Conservation (phyloP, 2,329 filamentous ascomycete genomes). For the Fusarium cyanostomum region DNA sequence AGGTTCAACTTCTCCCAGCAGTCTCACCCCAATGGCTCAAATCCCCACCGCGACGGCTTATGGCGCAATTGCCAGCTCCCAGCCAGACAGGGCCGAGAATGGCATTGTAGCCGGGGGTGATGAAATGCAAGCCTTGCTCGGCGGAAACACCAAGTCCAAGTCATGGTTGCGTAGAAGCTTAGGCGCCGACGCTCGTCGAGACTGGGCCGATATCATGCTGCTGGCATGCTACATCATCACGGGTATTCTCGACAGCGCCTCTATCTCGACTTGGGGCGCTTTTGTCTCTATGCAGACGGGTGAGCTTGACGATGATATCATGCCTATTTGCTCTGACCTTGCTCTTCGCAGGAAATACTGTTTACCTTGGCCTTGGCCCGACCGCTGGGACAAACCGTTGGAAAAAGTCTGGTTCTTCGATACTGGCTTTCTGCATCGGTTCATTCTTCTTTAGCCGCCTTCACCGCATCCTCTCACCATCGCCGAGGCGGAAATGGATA, state of each 20-base stretch:
- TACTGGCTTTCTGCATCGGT: conserved; percentile 75
- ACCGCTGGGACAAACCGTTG: conserved; percentile 60
- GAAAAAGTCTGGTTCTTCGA: conserved; percentile 66
- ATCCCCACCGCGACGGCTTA: conserved; percentile 19
- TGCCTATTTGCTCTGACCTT: fast-evolving
- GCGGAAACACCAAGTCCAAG: conserved; percentile 20
- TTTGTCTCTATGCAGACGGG: conserved; percentile 89
- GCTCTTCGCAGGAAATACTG: conserved; percentile 69
- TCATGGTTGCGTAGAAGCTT: conserved; percentile 35
- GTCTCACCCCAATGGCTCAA: conserved; percentile 20
- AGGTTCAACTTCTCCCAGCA: too few species aligned
- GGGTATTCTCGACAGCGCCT: conserved; percentile 78
- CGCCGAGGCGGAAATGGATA: conserved; percentile 70
- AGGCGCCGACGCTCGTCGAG: conserved; percentile 50
- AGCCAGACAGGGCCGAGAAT: conserved; percentile 10
- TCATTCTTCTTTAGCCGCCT: conserved; percentile 76
- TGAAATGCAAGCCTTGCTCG: conserved; percentile 30
- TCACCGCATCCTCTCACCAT: conserved; percentile 63
- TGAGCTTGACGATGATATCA: conserved; percentile 43
- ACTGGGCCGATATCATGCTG: conserved; percentile 74
- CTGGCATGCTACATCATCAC: conserved; percentile 80
- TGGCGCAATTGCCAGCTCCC: conserved; percentile 24
- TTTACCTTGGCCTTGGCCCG: conserved; percentile 81
- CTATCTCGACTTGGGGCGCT: conserved; percentile 79
- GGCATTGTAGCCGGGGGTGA: conserved; percentile 3